Evolutionary conservation across 352 stramenopile species (phyloP).

Genomic region (Pythium periplocum): DNA sequence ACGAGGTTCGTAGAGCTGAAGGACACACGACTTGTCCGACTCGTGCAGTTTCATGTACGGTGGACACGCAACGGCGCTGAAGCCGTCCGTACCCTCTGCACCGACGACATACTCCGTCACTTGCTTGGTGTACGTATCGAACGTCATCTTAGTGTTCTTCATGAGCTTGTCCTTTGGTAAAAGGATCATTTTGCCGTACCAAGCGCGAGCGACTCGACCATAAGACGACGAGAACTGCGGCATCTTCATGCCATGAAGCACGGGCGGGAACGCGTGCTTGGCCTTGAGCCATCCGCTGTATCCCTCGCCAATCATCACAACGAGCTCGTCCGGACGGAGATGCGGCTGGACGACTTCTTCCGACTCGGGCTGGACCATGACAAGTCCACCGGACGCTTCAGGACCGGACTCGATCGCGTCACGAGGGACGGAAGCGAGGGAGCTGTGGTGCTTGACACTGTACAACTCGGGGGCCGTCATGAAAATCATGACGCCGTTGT

Average conservation of each 20-base stretch:
- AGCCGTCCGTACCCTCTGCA: slow-evolving; percentile 6
- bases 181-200: slow-evolving; percentile 21
- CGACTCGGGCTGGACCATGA: slow-evolving; percentile 13
- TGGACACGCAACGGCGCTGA: slow-evolving; percentile 18
- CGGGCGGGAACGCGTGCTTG: slow-evolving; percentile 14
- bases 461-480: slow-evolving; percentile 23
- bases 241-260: slow-evolving; percentile 27
- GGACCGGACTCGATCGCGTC: slow-evolving; percentile 12
- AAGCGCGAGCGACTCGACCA: slow-evolving; percentile 10
- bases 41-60: slow-evolving; percentile 9
- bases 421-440: background rate
- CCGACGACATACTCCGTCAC: slow-evolving; percentile 12
- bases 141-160: slow-evolving; percentile 15
- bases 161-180: slow-evolving; percentile 13
- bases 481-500: slow-evolving; percentile 27
- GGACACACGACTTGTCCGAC: slow-evolving; percentile 18
- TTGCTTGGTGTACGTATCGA: slow-evolving; percentile 17
- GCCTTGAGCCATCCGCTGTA: slow-evolving; percentile 17
- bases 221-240: slow-evolving; percentile 8
- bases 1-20: slow-evolving; percentile 11
- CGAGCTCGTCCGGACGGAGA: slow-evolving; percentile 18
- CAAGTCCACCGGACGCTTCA: slow-evolving; percentile 11
- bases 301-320: slow-evolving; percentile 26
- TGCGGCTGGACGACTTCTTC: slow-evolving; percentile 16
- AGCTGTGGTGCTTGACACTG: slow-evolving; percentile 2